Evolutionary conservation across 371 early-diverging fungal species (phyloP).

Genomic region (Circinella umbellata): DNA sequence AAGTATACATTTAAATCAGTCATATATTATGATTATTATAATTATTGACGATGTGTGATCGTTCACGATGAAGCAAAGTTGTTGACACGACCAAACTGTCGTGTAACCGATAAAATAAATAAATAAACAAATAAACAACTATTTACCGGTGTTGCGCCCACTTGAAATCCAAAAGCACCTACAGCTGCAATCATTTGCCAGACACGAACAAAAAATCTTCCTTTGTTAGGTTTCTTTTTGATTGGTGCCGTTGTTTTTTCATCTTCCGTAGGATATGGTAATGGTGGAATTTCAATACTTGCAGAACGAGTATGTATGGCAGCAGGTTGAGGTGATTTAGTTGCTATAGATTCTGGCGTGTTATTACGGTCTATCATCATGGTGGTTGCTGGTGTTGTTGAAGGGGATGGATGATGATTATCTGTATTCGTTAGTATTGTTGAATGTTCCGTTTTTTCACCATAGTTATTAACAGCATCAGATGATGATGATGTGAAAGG

Average conservation of each 20-base stretch:
- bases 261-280: conserved; percentile 1
- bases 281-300: conserved; percentile 13
- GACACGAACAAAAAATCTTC: conserved; percentile 26
- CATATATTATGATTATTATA: background rate
- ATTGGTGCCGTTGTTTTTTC: background rate
- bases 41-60: background rate
- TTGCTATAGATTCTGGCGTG: background rate
- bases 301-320: background rate
- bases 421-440: too few relatives aligned
- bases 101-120: too few relatives aligned
- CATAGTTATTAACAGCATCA: too few relatives aligned
- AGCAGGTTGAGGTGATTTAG: background rate
- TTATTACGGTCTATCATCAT: too few relatives aligned
- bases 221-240: conserved; percentile 15
- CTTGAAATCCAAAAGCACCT: conserved; percentile 46
- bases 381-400: too few relatives aligned
- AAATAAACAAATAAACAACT: background rate
- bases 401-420: too few relatives aligned
- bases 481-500: background rate
- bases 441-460: background rate
- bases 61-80: background rate
- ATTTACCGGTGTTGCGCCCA: conserved; percentile 40
- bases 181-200: conserved; percentile 39
- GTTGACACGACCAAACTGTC: background rate
- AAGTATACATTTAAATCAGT: too few relatives aligned